Evolutionary conservation across 257 asterid species (phyloP).

Genomic region (Prunella vulgaris): DNA sequence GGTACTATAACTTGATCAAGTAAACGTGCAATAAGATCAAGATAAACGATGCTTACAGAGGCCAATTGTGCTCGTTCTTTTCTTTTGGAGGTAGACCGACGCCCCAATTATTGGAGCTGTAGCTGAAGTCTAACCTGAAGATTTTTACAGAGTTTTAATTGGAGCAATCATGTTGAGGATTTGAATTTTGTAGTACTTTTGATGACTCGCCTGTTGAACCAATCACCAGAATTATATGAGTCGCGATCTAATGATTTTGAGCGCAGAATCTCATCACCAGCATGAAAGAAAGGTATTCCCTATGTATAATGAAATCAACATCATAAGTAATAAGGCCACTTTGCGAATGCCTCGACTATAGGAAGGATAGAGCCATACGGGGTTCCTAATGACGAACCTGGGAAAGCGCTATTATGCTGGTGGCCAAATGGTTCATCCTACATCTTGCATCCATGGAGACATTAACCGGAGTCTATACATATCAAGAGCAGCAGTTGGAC

Average conservation of each 20-base stretch:
- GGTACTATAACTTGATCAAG: background rate
- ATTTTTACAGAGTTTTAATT: too few species aligned
- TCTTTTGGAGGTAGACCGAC: conserved; percentile 90
- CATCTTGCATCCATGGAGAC: conserved; percentile 77
- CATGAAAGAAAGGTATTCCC: conserved; percentile 96
- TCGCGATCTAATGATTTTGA: conserved; percentile 97
- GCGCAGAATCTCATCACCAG: conserved; percentile 95
- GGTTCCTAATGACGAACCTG: conserved; percentile 73
- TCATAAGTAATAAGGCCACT: background rate
- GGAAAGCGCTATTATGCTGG: conserved; percentile 83
- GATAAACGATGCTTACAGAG: conserved; percentile 51
- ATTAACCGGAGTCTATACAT: conserved; percentile 55
- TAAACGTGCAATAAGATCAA: background rate
- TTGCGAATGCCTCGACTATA: background rate
- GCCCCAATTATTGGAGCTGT: conserved; percentile 89
- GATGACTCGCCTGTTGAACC: conserved; percentile 82
- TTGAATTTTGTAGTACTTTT: background rate
- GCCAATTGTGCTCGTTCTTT: conserved; percentile 84
- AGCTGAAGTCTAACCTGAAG: conserved; percentile 90
- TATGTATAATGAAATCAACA: conserved; percentile 24
- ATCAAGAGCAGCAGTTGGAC: conserved; percentile 21
- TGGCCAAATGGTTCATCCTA: conserved; percentile 93
- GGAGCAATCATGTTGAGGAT: background rate
- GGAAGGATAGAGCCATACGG: background rate
- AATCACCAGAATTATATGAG: conserved; percentile 96